Conservation (phyloP, 148 eudicot species). For the Vaccinium vitisidaea region DNA sequence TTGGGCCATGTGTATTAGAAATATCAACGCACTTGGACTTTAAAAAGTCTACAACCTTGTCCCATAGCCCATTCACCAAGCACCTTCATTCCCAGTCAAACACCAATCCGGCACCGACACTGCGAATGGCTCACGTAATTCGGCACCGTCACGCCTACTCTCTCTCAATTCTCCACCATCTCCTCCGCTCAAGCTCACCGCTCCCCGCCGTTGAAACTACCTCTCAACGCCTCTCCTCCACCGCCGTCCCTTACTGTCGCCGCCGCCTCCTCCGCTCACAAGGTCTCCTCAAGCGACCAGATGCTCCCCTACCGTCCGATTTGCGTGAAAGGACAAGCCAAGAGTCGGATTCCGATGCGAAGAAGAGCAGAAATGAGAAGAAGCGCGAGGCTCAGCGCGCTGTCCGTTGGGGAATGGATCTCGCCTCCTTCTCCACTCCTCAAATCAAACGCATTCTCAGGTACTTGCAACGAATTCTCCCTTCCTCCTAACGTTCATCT, state of each 20-base stretch:
- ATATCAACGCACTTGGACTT: too few species aligned
- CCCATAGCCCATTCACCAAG: too few species aligned
- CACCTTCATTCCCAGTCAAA: too few species aligned
- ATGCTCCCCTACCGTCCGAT: slow-evolving; percentile 12
- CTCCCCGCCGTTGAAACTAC: slow-evolving; percentile 1
- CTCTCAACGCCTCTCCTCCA: slow-evolving; percentile 18
- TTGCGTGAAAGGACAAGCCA: slow-evolving; percentile 2
- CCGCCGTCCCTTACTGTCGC: slow-evolving; percentile 14
- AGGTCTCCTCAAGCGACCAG: slow-evolving; percentile 41
- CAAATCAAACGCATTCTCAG: slow-evolving; percentile 80
- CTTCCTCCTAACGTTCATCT: not conserved
- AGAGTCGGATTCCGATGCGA: slow-evolving; percentile 6
- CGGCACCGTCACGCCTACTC: slow-evolving; percentile 26
- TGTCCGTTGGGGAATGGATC: slow-evolving; percentile 71
- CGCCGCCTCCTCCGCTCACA: slow-evolving; percentile 36
- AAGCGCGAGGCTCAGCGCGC: slow-evolving; percentile 75
- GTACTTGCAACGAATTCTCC: slow-evolving; percentile 20
- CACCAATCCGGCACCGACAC: too few species aligned
- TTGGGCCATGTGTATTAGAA: too few species aligned
- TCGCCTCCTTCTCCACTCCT: slow-evolving; percentile 56
- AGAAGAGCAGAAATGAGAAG: slow-evolving; percentile 62
- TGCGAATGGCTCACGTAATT: slow-evolving; percentile 36
- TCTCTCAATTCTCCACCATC: slow-evolving; percentile 11
- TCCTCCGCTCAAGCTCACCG: slow-evolving; percentile 13
- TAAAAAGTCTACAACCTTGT: too few species aligned